Evolutionary conservation across 2,329 filamentous ascomycete species (phyloP).

Genomic region (Aspergillus ibericus): DNA sequence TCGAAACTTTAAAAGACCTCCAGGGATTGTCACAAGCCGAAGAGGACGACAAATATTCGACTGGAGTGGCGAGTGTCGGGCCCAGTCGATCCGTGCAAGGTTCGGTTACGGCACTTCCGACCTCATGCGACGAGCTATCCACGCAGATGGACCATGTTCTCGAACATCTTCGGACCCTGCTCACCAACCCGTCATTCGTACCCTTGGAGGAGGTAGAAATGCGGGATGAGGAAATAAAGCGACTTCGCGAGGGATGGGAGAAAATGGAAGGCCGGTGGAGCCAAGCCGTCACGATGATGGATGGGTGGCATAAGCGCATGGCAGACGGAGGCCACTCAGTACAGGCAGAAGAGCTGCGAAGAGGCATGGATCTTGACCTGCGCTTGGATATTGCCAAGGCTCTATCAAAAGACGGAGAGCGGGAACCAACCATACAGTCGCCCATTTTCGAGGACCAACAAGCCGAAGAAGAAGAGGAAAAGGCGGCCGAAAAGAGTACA

Average conservation of each 20-base stretch:
- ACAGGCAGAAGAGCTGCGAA: conserved; percentile 44
- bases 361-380: conserved; percentile 44
- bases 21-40: conserved; percentile 50
- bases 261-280: conserved; percentile 91
- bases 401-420: conserved; percentile 18
- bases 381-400: conserved; percentile 29
- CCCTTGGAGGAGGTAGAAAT: conserved; percentile 90
- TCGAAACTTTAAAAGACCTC: conserved; percentile 65
- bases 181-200: conserved; percentile 96
- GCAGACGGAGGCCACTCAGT: conserved; percentile 43
- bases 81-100: conserved; percentile 24
- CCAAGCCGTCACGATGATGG: conserved; percentile 86
- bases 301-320: conserved; percentile 86
- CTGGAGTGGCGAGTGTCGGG: conserved; percentile 24
- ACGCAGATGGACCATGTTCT: conserved; percentile 74
- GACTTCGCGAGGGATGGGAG: conserved; percentile 82
- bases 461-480: conserved; percentile 30
- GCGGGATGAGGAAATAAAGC: conserved; percentile 86
- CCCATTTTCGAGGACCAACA: conserved; percentile 35
- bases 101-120: conserved; percentile 50
- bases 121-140: conserved; percentile 67
- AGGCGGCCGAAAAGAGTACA: background rate
- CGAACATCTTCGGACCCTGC: conserved; percentile 74
- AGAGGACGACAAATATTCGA: conserved; percentile 32
- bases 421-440: conserved; percentile 26